Evolutionary conservation across 805 yeast species (phyloP), one percentile per base, ranked within the genome.

Genomic region (Blastobotrys robertii): DNA sequence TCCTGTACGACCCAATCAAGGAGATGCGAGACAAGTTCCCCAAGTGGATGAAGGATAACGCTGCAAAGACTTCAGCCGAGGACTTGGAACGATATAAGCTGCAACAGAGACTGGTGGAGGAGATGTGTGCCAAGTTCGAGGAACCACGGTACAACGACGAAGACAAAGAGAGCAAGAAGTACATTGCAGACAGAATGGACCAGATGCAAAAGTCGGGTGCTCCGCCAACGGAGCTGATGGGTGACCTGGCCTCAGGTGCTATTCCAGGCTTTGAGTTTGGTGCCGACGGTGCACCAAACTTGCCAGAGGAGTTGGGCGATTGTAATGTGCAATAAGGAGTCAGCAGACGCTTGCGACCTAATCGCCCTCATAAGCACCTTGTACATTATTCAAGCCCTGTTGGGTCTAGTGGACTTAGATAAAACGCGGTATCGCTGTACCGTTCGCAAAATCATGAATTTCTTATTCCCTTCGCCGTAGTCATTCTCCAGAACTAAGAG

Each of bases 1-100:
- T 88, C 14, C 69, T 90, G 32, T 88, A 84, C 57, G 94, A 82
- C 52, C 96, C 97, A 2, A 72, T 90, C 64, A 82, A 80, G 55
- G 95, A 86, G 47, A 70, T 88, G 58, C 76, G 79, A 50, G 64
- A 67, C 9, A 84, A 84, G 56, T 85, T 79, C 58, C 84, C 86
- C 2, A 71, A 61, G 22, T 90, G 84, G 80, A 68, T 90, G 48
- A 62, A 65, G 37, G 74, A 72, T 38, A 71, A 82, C 49, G 66
- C 67, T 41, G 70, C 67, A 7, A 58, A 56, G 31, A 57, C 77
- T 19, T 43, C 68, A 6, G 65, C 59, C 2, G 75, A 66, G 4
- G 80, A 82, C 41, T 63, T 68, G 46, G 60, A 54, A 2, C 70
- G 76, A 30, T 86, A 79, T 61, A 62, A 69, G 44, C 62, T 68